These are phyloP conservation scores for Pseudogymnoascus sp. DNA, from an alignment of 2,329 filamentous ascomycete genomes.

Conservation along the genomic window DNA sequence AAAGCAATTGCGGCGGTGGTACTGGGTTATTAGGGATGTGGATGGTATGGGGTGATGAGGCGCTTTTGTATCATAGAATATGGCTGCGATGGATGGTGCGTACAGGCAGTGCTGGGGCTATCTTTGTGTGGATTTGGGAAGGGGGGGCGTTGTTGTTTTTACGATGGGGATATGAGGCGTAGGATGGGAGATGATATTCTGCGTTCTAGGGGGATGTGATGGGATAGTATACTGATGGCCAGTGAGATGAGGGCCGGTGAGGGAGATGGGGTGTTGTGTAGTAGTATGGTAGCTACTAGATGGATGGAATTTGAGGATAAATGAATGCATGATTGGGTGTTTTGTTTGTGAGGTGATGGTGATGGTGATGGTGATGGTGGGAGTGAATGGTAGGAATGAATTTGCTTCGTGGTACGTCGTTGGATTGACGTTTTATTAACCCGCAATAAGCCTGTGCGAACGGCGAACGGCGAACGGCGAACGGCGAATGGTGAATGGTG, in stretches of 20 bases:
- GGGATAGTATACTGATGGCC: neutral
- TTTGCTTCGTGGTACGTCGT: too few relatives aligned
- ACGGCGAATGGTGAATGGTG: neutral
- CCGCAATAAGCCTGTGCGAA: neutral
- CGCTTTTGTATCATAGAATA: conserved; percentile 1
- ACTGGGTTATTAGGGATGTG: neutral
- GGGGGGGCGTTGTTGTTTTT: neutral
- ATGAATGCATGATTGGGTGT: neutral
- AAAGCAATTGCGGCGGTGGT: neutral
- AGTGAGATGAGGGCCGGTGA: neutral
- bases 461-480: neutral
- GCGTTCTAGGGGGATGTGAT: neutral
- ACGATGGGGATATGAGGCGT: neutral
- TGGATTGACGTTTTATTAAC: too few relatives aligned
- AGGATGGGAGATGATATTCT: neutral
- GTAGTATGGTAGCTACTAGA: neutral
- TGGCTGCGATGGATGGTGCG: neutral
- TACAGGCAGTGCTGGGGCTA: neutral
- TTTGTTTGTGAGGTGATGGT: neutral
- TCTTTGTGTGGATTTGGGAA: neutral
- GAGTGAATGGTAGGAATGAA: neutral
- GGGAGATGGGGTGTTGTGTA: neutral
- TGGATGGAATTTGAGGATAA: neutral
- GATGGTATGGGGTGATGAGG: neutral
- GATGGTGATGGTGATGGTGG: neutral